Conservation (phyloP, 352 stramenopile species). For the Phytophthora pseudosyringae region DNA sequence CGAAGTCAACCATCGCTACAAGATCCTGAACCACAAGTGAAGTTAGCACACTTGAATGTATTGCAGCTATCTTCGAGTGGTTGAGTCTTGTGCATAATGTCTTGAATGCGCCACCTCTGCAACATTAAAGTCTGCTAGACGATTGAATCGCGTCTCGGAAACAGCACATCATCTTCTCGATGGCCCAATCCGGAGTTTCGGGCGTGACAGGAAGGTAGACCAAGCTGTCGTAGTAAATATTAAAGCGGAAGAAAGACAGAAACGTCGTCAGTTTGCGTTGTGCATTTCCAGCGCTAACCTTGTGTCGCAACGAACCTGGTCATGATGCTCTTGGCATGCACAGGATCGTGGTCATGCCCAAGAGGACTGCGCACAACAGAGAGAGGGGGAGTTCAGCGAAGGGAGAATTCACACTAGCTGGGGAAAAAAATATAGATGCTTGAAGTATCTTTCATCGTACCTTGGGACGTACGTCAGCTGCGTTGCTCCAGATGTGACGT, state of each 20-base stretch:
- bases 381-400: not conserved
- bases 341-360: conserved; percentile 58
- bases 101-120: too few relatives aligned
- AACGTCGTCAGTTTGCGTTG: conserved; percentile 1
- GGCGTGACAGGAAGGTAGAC: conserved; percentile 82
- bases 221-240: conserved; percentile 43
- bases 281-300: conserved; percentile 4
- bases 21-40: too few relatives aligned
- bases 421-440: not conserved
- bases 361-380: conserved; percentile 37
- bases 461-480: conserved; percentile 76
- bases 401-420: not conserved
- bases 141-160: conserved; percentile 59
- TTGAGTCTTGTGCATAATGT: too few relatives aligned
- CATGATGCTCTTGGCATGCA: conserved; percentile 78
- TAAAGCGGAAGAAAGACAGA: not conserved
- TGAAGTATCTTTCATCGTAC: conserved; percentile 26
- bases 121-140: conserved; percentile 34
- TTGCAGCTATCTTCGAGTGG: too few relatives aligned
- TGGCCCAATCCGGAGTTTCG: conserved; percentile 77
- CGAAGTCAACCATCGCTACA: not conserved
- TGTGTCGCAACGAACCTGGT: conserved; percentile 49
- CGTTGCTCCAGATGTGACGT: conserved; percentile 79
- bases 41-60: too few relatives aligned
- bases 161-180: conserved; percentile 79